phyloP scores from a whole-genome alignment of 1,139 yeast species.

The Saccharomyces pastorianus region DNA sequence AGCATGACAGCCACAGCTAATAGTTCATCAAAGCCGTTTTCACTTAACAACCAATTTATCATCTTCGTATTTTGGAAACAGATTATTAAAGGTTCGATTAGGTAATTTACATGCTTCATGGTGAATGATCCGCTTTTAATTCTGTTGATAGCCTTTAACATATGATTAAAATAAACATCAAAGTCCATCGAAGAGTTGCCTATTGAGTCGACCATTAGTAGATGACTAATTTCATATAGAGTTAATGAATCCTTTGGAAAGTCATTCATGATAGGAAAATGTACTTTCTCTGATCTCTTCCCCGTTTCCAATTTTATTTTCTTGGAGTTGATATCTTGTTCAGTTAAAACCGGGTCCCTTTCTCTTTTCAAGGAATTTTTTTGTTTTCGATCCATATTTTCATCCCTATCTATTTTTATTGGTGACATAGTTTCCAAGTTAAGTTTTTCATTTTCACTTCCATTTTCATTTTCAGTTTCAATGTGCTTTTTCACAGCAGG shows the following conservation, averaged over 20 bases:
- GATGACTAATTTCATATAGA: conserved; percentile 14
- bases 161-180: conserved; percentile 9
- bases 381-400: neutral
- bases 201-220: conserved; percentile 3
- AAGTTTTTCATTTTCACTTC: neutral
- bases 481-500: neutral
- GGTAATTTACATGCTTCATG: conserved; percentile 21
- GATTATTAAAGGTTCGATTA: conserved; percentile 18
- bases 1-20: conserved; percentile 15
- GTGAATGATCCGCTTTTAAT: conserved; percentile 25
- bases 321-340: neutral
- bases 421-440: neutral
- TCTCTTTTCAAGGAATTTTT: neutral
- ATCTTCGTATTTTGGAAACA: conserved; percentile 10
- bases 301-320: conserved; percentile 1
- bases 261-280: conserved; percentile 2
- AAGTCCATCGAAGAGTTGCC: conserved; percentile 1
- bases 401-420: neutral
- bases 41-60: conserved; percentile 17
- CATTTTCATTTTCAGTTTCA: neutral
- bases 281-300: neutral
- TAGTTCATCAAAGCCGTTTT: conserved; percentile 19
- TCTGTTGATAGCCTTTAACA: conserved; percentile 18
- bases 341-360: neutral
- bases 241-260: conserved; percentile 12